These are phyloP conservation scores for Neopestalotiopsis clavispora DNA, from an alignment of 2,329 filamentous ascomycete species.

Conservation along the genomic window DNA sequence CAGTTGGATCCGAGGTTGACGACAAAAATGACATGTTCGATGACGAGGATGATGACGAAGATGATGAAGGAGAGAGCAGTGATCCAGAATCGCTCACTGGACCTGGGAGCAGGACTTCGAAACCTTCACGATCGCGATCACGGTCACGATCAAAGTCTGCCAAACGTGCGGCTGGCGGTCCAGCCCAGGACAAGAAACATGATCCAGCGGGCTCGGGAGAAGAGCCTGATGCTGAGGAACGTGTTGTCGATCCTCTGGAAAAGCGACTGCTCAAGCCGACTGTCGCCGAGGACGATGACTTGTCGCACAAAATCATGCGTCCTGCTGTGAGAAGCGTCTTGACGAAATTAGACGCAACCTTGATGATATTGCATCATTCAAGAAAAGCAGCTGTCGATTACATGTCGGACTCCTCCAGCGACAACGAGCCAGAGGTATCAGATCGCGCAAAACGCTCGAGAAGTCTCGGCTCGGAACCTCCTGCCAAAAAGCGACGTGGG, in stretches of 20 bases:
- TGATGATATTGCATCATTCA: conserved; percentile 72
- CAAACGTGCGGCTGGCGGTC: conserved; percentile 22
- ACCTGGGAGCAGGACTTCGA: not conserved
- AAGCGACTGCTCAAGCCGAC: conserved; percentile 48
- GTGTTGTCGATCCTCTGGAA: conserved; percentile 3
- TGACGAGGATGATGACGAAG: conserved; percentile 18
- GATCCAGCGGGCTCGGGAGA: conserved; percentile 29
- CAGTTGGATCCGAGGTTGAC: conserved; percentile 18
- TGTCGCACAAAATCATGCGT: conserved; percentile 66
- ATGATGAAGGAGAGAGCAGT: conserved; percentile 21
- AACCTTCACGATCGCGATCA: conserved; percentile 19
- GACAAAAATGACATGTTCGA: conserved; percentile 23
- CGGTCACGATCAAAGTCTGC: conserved; percentile 25
- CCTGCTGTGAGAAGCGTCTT: conserved; percentile 76
- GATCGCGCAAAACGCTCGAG: conserved; percentile 8
- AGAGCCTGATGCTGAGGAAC: conserved; percentile 12
- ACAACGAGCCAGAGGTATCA: conserved; percentile 25
- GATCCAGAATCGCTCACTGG: conserved; percentile 18
- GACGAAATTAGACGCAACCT: conserved; percentile 69
- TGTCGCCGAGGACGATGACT: conserved; percentile 73
- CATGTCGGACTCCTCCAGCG: conserved; percentile 34
- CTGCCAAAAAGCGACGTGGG: conserved; percentile 19
- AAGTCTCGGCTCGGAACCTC: conserved; percentile 19
- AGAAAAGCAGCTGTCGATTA: conserved; percentile 55
- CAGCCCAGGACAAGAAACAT: conserved; percentile 17